Base-by-base conservation (phyloP, 352 stramenopile species). In the Globisporangium uncinulatum region DNA sequence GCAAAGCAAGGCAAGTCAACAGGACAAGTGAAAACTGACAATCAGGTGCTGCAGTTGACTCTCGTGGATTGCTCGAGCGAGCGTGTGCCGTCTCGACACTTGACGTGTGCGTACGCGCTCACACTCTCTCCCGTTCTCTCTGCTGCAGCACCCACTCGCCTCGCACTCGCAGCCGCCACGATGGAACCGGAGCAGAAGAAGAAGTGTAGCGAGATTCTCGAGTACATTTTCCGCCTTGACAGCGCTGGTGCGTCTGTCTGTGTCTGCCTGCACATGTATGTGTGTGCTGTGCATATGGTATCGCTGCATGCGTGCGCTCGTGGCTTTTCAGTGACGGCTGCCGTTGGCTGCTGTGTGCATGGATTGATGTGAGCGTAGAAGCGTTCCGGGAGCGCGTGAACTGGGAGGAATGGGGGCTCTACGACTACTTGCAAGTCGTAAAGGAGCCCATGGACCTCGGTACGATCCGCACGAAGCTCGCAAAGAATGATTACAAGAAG, bases 391-490 rank as follows among this genome's bases (percentile, higher is more conserved):
- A 94, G 72, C 84, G 84, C 59, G 84, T 94, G 54, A 94, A 94
- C 69, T 94, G 84, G 84, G 84, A 94, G 59, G 84, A 94, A 59
- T 94, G 82, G 83, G 83, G 81, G 9, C 75, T 97, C 14, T 87
- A 92, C 52, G 89, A 97, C 74, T 97, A 97, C 71, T 65, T 94
- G 41, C 74, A 94, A 60, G 75, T 96, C 49, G 83, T 97, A 37
- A 97, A 97, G 62, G 77, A 83, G 58, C 90, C 90, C 39, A 97
- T 97, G 87, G 90, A 97, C 66, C 72, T 97, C 34, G 87, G 87
- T 43, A 95, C 90, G 31, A 86, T 97, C 44, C 83, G 81, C 57
- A 67, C 10, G 51, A 93, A 91, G 65, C 66, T 95, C 11, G 63
- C 50, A 58, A 92, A 91, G 66, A 80, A 76, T 37, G 83, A 93